A percentile compares a stretch with the other conserved stretches of the same genome.
phyloP scores from a whole-genome alignment of 805 yeast genomes.

The Tetrapisispora fleetii region DNA sequence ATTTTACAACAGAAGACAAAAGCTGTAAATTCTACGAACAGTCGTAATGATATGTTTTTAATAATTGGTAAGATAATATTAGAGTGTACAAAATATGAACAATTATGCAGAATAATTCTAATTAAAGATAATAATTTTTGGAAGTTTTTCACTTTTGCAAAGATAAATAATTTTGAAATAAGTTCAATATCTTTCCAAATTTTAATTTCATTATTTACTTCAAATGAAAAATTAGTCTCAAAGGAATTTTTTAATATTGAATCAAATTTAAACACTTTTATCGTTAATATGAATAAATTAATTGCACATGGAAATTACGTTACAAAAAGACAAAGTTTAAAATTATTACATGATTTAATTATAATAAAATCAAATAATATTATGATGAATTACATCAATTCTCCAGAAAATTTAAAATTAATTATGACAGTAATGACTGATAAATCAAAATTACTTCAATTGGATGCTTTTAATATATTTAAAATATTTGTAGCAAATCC shows the following conservation, averaged over 20 bases:
- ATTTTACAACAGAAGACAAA: constrained; percentile 23
- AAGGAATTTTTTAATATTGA: constrained; percentile 48
- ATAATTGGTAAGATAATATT: constrained; percentile 71
- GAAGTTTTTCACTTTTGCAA: constrained; percentile 74
- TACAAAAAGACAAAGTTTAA: constrained; percentile 82
- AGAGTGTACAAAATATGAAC: constrained; percentile 76
- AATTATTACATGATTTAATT: constrained; percentile 62
- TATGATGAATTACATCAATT: constrained; percentile 68
- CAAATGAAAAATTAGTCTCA: constrained; percentile 57
- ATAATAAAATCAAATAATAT: constrained; percentile 59
- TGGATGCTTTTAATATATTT: constrained; percentile 87
- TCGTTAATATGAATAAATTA: constrained; percentile 51
- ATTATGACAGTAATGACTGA: constrained; percentile 82
- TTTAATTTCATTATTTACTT: constrained; percentile 54
- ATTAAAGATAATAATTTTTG: constrained; percentile 52
- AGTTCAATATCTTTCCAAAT: constrained; percentile 86
- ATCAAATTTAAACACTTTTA: constrained; percentile 48
- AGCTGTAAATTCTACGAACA: background rate
- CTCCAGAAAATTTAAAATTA: constrained; percentile 72
- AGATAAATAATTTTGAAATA: constrained; percentile 70
- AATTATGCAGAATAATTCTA: constrained; percentile 50
- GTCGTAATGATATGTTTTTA: constrained; percentile 49
- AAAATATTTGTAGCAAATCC: constrained; percentile 97
- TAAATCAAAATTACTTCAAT: constrained; percentile 77
- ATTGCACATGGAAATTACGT: constrained; percentile 78